These are phyloP conservation scores for Cavenderia fasciculata DNA, from an alignment of 78 protist genomes.

Conservation along the genomic window DNA sequence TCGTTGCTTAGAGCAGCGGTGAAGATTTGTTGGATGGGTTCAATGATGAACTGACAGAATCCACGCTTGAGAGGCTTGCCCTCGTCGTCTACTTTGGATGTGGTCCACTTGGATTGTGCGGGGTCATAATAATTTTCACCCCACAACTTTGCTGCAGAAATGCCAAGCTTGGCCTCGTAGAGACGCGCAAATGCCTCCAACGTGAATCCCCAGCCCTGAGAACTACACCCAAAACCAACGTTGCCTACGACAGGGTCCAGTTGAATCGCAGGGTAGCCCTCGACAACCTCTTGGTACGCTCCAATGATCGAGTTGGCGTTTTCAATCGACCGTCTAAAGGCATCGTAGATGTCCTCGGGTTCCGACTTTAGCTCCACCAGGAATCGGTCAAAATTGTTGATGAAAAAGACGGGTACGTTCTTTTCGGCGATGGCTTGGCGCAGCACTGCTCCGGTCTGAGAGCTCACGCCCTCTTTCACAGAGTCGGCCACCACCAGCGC, in stretches of 20 bases:
- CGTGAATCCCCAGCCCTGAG: constrained; percentile 99
- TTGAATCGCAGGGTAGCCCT: neutral
- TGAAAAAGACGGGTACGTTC: constrained; percentile 93
- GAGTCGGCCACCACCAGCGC: constrained; percentile 99
- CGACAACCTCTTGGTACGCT: constrained; percentile 26
- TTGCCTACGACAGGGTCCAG: constrained; percentile 72
- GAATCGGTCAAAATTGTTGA: constrained; percentile 98
- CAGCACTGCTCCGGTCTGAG: constrained; percentile 98
- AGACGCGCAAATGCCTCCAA: constrained; percentile 91
- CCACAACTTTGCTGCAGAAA: constrained; percentile 93
- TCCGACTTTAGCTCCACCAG: constrained; percentile 94
- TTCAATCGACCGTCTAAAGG: constrained; percentile 71
- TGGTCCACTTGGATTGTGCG: constrained; percentile 90
- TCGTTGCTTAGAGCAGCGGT: constrained; percentile 88
- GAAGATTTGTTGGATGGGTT: constrained; percentile 93
- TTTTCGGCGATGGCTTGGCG: constrained; percentile 98
- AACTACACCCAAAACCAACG: constrained; percentile 97
- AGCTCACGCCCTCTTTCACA: constrained; percentile 98
- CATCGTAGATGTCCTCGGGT: constrained; percentile 90
- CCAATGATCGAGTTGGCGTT: constrained; percentile 89
- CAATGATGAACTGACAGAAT: constrained; percentile 94
- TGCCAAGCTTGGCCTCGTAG: constrained; percentile 86
- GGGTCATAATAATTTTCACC: constrained; percentile 97
- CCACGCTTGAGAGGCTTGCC: constrained; percentile 89
- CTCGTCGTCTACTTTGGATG: neutral